These are phyloP conservation scores for Cinnamomum chago DNA, from an alignment of 164 flowering plant species.

Conservation along the genomic window DNA sequence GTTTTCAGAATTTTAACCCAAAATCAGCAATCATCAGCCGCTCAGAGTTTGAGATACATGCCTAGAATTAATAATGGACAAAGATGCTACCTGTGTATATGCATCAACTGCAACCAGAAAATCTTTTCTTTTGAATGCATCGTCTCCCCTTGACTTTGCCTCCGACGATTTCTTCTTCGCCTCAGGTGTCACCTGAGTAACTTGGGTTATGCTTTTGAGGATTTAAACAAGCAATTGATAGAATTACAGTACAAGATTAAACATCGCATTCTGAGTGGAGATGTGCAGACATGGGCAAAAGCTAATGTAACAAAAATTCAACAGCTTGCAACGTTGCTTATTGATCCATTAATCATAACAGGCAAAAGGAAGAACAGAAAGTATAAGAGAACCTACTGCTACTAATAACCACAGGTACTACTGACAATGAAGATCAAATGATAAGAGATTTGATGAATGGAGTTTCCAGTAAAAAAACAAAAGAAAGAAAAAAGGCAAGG, in stretches of 20 bases:
- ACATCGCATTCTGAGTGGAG: background rate
- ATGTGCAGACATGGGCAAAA: background rate
- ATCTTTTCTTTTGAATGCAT: slow-evolving; percentile 72
- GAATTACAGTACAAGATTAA: background rate
- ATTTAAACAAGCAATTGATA: background rate
- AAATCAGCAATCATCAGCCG: background rate
- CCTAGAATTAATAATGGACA: background rate
- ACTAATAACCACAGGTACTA: too few relatives aligned
- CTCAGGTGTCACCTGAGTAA: slow-evolving; percentile 67
- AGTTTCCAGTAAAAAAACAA: too few relatives aligned
- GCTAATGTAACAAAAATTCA: background rate
- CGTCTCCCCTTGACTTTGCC: slow-evolving; percentile 88
- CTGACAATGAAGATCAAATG: background rate
- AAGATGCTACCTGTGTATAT: slow-evolving; percentile 70
- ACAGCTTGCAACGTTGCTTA: background rate
- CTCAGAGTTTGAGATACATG: background rate
- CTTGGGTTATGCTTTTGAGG: background rate
- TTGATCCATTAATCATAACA: background rate
- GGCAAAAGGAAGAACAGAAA: background rate
- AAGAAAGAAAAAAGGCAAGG: too few relatives aligned
- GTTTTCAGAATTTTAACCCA: background rate
- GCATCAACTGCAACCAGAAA: slow-evolving; percentile 71
- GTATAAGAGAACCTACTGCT: background rate
- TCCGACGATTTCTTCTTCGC: slow-evolving; percentile 79
- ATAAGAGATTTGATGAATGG: background rate